Base-by-base conservation (phyloP, 2,329 filamentous ascomycete genomes). In the Colletotrichum eremochloae region DNA sequence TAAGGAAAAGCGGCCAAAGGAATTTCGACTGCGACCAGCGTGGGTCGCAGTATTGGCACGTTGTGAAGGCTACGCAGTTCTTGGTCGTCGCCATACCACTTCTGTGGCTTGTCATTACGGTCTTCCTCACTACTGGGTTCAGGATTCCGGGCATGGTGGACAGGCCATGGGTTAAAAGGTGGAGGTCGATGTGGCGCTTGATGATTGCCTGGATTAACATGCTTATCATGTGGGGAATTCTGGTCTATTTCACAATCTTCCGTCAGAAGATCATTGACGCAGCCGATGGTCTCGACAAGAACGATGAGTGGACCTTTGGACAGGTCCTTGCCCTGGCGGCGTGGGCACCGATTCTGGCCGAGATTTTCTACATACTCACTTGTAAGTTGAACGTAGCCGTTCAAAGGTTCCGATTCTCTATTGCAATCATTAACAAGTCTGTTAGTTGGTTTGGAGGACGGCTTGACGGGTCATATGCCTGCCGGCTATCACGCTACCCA, bases 321-420 rank as follows among this genome's bases (percentile, higher is more conserved):
- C 79, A 81, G 71, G 77, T 80, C 4, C 68, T 81, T 3, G 74
- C 78, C 0, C 62, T 81, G 24, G 77, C 77, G 5, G 78, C 77
- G 0, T 81, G 80, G 79, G 72, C 76, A 11, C 78, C 79, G 0
- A 75, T 80, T 1, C 40, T 75, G 0, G 75, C 79, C 6, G 79
- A 80, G 20, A 63, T 80, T n/a, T 55, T 67, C 1, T 74, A 75
- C 33, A 74, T 79, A 2, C 74, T 77, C 24, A 75, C 76, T 1
- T 78, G 78, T 80, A 52, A 74, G 78, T 75, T 33, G 5, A 5
- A 11, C 46, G 3, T 24, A 2, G 46, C 46, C 46, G 12, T 24
- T 48, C 20, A 24, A 12, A 24, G 5, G 12, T 48, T 1, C 20
- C 1, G 0, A 3, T 18, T 38, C 11, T 2, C 15, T 7, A 4